Base-by-base conservation (phyloP, 1,139 yeast genomes). In the Blastobotrys capitulatus region DNA sequence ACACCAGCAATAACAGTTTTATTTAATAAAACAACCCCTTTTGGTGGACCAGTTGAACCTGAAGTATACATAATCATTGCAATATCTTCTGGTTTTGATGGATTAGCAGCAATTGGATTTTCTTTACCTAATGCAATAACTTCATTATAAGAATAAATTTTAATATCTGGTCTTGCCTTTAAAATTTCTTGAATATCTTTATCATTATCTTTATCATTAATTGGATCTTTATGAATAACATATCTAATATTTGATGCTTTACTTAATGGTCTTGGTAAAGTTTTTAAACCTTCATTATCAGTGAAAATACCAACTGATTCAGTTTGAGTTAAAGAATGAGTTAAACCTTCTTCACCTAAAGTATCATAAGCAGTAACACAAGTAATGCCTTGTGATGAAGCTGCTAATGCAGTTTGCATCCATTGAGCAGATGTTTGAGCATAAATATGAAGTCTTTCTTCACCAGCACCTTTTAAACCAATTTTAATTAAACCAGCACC, bases 1-100 rank as follows among this genome's bases (percentile, higher is more conserved):
- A 86, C 68, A 61, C 95, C 96, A 13, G 95, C 85, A 48, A 89
- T 69, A 44, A 92, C 76, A 66, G 89, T 89, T 51, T 72, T 74
- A 63, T 92, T 94, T 47, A 82, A 77, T 58, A 94, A 73, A 34
- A 86, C 89, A 40, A 92, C 99, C 70, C 99, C 99, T 75, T 92
- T 92, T 62, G 98, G 98, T 55, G 83, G 82, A 61, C 98, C 98
- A 16, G 98, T 90, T 16, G 97, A 89, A 47, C 99, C 99, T 0
- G 97, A 90, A 25, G 99, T 92, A 76, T 92, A 92, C 97, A 94
- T 92, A 66, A 92, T 88, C 74, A 96, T 87, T 39, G 92, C 80
- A 50, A 83, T 65, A 62, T 88, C 95, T n/a, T 80, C 80, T 10
- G 94, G 79, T 54, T 73, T 75, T 49, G 95, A 88, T 15, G 77